A percentile compares a stretch with the other conserved stretches of the same genome.
Conservation (phyloP, 805 yeast genomes). For the Hanseniaspora occidentalis region DNA sequence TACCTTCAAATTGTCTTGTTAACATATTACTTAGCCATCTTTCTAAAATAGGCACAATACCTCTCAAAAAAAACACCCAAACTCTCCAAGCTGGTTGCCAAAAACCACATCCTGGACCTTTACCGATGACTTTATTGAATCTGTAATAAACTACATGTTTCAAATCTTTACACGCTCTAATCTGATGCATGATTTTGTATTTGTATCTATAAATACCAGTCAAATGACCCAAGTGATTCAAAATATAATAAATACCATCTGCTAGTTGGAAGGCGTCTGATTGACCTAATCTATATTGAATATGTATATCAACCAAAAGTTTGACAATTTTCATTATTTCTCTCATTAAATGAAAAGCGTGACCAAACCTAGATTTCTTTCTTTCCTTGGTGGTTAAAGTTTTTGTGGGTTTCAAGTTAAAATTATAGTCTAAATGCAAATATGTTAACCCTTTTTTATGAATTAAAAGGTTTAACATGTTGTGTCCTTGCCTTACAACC, state of each 20-base stretch:
- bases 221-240: conserved; percentile 89
- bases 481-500: conserved; percentile 84
- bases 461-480: conserved; percentile 79
- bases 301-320: conserved; percentile 84
- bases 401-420: conserved; percentile 91
- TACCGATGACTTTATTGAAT: conserved; percentile 79
- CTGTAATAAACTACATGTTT: conserved; percentile 82
- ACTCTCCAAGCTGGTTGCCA: conserved; percentile 99
- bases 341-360: conserved; percentile 87
- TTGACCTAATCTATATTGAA: conserved; percentile 79
- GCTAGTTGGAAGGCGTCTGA: conserved; percentile 90
- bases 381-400: conserved; percentile 94
- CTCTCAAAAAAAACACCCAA: conserved; percentile 87
- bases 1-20: conserved; percentile 91
- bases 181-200: conserved; percentile 96
- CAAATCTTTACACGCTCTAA: conserved; percentile 87
- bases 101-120: conserved; percentile 97
- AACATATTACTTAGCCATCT: conserved; percentile 89
- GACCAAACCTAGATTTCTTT: conserved; percentile 90
- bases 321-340: conserved; percentile 80
- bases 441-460: conserved; percentile 87
- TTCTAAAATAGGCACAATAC: conserved; percentile 81
- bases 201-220: conserved; percentile 96
- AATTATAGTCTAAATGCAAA: conserved; percentile 87
- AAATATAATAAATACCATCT: conserved; percentile 81